Conservation (phyloP, 2,329 filamentous ascomycete genomes). For the Graphium sp. region DNA sequence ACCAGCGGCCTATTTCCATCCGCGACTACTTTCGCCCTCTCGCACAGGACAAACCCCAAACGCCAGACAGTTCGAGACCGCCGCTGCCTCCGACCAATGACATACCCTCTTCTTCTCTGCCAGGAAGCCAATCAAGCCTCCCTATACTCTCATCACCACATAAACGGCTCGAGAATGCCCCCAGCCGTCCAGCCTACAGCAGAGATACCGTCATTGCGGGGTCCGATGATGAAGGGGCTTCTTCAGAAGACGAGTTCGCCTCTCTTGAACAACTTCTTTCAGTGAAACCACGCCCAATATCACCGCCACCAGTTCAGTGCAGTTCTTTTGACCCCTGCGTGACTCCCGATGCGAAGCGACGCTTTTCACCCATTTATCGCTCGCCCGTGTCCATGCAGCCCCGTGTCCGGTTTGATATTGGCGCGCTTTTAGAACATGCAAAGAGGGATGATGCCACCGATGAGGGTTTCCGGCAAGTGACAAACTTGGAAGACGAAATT, state of each 20-base stretch:
- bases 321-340: neutral
- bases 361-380: neutral
- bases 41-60: no score
- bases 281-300: neutral
- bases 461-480: constrained; percentile 28
- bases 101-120: neutral
- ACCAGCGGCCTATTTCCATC: no score
- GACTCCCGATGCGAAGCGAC: constrained; percentile 1
- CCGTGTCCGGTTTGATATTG: constrained; percentile 33
- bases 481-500: no score
- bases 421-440: constrained; percentile 41
- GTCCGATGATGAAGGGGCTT: constrained; percentile 3
- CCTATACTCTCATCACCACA: no score
- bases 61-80: no score
- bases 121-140: constrained; percentile 1
- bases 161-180: no score
- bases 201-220: constrained; percentile 3
- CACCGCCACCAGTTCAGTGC: no score
- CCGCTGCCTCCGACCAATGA: no score
- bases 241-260: constrained; percentile 2
- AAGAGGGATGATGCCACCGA: constrained; percentile 40
- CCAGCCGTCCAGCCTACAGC: neutral
- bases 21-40: no score
- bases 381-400: constrained; percentile 3
- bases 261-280: constrained; percentile 2